Conservation (phyloP, 805 yeast species). For the Metschnikowia continentalis region DNA sequence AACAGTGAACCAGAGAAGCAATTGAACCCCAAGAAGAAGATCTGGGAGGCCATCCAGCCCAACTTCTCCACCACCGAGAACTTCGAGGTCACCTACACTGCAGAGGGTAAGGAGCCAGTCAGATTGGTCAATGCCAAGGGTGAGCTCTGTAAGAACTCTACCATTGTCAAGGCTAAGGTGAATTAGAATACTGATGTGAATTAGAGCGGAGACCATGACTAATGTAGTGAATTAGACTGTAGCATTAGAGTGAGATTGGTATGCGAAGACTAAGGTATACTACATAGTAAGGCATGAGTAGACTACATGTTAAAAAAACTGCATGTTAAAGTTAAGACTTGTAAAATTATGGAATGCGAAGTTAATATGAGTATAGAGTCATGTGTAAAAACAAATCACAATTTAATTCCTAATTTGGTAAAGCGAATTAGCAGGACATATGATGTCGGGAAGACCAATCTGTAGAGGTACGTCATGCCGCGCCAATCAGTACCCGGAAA, state of each 20-base stretch:
- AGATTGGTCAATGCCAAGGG: constrained; percentile 79
- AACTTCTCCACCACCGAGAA: constrained; percentile 74
- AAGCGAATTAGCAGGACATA: no score
- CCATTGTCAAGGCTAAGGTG: constrained; percentile 74
- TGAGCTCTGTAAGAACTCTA: constrained; percentile 66
- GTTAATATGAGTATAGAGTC: no score
- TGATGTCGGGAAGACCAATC: no score
- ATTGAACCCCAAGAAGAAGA: constrained; percentile 96
- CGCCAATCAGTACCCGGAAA: neutral
- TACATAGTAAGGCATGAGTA: no score
- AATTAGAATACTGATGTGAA: constrained; percentile 40
- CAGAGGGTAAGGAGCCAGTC: constrained; percentile 68
- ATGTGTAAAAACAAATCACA: no score
- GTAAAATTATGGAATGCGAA: no score
- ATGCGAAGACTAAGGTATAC: neutral
- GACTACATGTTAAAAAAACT: no score
- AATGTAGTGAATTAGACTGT: no score
- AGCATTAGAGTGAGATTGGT: no score
- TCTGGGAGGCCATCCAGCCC: constrained; percentile 95
- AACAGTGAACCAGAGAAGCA: constrained; percentile 87
- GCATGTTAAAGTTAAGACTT: no score
- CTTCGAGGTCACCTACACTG: constrained; percentile 75
- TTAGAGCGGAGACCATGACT: neutral
- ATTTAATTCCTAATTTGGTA: no score
- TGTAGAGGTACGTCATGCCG: constrained; percentile 1